phyloP scores from a whole-genome alignment of 257 asterid species.

The Ophiorrhiza pumila region DNA sequence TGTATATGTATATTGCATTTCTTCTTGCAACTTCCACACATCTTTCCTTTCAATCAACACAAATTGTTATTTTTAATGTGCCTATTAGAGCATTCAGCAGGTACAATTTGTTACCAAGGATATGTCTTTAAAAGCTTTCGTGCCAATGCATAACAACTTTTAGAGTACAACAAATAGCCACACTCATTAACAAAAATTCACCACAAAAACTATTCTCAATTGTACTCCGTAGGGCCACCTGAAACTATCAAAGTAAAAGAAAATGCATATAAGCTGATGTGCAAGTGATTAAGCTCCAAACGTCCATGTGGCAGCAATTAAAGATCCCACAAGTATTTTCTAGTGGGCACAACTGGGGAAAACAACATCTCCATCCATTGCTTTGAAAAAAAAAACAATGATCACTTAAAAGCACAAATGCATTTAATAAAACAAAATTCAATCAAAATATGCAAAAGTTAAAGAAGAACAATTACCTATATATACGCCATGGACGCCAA shows the following conservation, averaged over 20 bases:
- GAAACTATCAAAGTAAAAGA: not conserved
- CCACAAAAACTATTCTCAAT: too few species aligned
- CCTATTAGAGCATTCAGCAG: not conserved
- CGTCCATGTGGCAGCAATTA: not conserved
- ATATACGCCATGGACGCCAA: conserved; percentile 99
- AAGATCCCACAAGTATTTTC: not conserved
- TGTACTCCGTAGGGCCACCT: not conserved
- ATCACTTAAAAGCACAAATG: not conserved
- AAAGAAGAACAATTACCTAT: conserved; percentile 44
- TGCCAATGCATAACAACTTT: not conserved
- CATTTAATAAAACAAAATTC: conserved; percentile 6
- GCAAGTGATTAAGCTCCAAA: not conserved
- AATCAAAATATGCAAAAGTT: not conserved
- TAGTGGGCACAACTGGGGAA: not conserved
- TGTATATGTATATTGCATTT: not conserved
- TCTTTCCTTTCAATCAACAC: not conserved
- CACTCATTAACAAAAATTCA: not conserved
- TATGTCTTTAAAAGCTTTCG: not conserved
- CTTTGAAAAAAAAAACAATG: not conserved
- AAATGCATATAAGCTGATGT: not conserved
- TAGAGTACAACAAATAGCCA: not conserved
- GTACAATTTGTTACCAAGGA: not conserved
- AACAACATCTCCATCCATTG: not conserved
- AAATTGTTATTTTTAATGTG: too few species aligned
- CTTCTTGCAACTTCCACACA: not conserved